Evolutionary conservation across 169 alveolate species (phyloP), one percentile per base, ranked within the genome.

Genomic region (Plasmodium coatneyi): DNA sequence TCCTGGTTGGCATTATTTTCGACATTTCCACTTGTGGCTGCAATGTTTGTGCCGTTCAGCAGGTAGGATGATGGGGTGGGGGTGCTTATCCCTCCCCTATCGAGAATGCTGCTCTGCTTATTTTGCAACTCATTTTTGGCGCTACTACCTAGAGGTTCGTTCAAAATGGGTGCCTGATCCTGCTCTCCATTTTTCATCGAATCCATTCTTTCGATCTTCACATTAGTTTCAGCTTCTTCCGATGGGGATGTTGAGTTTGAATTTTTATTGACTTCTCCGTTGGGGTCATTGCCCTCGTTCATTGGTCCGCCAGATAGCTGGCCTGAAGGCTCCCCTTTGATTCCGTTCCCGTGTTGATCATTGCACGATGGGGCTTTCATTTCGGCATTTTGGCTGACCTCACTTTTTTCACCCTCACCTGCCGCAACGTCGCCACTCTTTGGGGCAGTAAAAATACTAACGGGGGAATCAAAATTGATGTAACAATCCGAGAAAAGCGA

Each of bases 141-240:
- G 30, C 12, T 80, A 9, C 56, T 46, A 5, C 6, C 49, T 80
- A 80, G 49, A 14, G 22, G 52, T 10, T 41, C 66, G 12, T 39
- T 25, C 19, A 41, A 16, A 80, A 9, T 2, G n/a, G 28, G 3
- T 0, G 72, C 95, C 36, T 93, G 94, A 7, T 84, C 97, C 25
- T 70, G 54, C 19, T 84, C 92, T n/a, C 82, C 80, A 7, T 89
- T 82, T 49, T 82, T 89, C 28, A 92, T 54, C 81, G 83, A 71
- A 41, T 70, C 74, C 81, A 92, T 83, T 32, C 93, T 89, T 28
- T 95, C 95, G 12, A 80, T 46, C 30, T 80, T 76, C 71, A 82
- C 92, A 39, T 86, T 92, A 41, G 84, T 78, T 32, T 28, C 49
- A 32, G 25, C 72, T 70, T 14, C 72, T 81, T 6, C 28, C 41